Percentiles rank a stretch among this genome's conserved stretches.
Conservation (phyloP, 305 asterid species). For the Fraxinus angustifolia region DNA sequence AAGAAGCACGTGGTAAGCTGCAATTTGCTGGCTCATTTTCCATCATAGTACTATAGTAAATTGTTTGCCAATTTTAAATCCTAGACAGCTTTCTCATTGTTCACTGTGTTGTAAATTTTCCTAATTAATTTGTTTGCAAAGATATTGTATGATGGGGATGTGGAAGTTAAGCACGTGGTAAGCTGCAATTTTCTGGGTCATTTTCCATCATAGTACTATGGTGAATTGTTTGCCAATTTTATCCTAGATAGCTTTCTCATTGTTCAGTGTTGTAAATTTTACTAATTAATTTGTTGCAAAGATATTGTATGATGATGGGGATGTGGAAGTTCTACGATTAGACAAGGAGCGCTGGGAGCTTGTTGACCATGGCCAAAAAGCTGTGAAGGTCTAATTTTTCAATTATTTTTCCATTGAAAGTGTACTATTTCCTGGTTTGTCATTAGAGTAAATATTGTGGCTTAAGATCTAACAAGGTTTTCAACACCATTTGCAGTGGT, state of each 20-base stretch:
- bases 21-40: constrained; percentile 19
- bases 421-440: neutral
- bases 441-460: constrained; percentile 14
- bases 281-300: constrained; percentile 25
- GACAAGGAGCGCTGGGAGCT: constrained; percentile 90
- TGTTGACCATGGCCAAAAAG: constrained; percentile 41
- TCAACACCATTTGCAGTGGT: constrained; percentile 50
- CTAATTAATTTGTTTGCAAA: constrained; percentile 24
- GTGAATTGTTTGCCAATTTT: constrained; percentile 8
- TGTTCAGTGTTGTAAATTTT: neutral
- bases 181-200: constrained; percentile 27
- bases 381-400: constrained; percentile 39
- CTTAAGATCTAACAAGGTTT: constrained; percentile 31
- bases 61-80: constrained; percentile 9
- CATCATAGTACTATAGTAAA: constrained; percentile 6
- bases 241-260: neutral
- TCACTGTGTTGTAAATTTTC: neutral
- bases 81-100: neutral
- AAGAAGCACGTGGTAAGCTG: constrained; percentile 80
- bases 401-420: neutral
- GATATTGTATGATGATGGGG: constrained; percentile 88
- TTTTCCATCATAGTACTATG: constrained; percentile 14
- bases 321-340: constrained; percentile 90
- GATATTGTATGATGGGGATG: constrained; percentile 88
- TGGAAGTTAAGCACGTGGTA: constrained; percentile 62